Evolutionary conservation across 495 filamentous ascomycete genomes (phyloP).

Genomic region (Aspergillus incahuasiensis): DNA sequence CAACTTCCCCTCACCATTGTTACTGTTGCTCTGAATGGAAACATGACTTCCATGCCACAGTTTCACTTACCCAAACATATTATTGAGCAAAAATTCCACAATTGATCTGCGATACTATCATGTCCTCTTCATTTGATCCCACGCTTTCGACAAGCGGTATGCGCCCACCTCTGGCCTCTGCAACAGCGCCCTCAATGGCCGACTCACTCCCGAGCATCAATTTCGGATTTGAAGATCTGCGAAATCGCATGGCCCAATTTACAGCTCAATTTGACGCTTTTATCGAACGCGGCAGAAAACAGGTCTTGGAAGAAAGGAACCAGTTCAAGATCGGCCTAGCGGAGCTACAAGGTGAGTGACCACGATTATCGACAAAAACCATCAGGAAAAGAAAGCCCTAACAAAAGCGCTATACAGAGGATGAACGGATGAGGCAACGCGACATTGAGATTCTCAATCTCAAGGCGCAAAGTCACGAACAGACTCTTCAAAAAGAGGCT

Average conservation of each 20-base stretch:
- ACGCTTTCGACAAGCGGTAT: slow-evolving; percentile 70
- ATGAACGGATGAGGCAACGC: slow-evolving; percentile 80
- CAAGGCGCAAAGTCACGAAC: slow-evolving; percentile 70
- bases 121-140: slow-evolving; percentile 71
- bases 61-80: too few species aligned
- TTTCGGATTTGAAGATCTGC: slow-evolving; percentile 94
- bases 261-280: slow-evolving; percentile 89
- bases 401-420: slow-evolving; percentile 53
- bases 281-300: slow-evolving; percentile 83
- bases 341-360: slow-evolving; percentile 72
- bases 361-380: not conserved
- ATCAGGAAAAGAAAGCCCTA: slow-evolving; percentile 8
- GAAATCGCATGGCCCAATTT: slow-evolving; percentile 91
- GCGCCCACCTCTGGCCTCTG: slow-evolving; percentile 60
- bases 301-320: slow-evolving; percentile 87
- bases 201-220: slow-evolving; percentile 85
- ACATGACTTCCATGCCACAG: not conserved
- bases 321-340: slow-evolving; percentile 86
- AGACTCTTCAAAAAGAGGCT: slow-evolving; percentile 78
- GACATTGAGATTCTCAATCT: slow-evolving; percentile 80
- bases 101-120: slow-evolving; percentile 25
- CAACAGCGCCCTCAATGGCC: slow-evolving; percentile 60
- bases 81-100: too few species aligned
- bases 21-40: too few species aligned
- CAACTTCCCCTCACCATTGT: not conserved